These are phyloP conservation scores for Xylaria curta DNA, from an alignment of 495 filamentous ascomycete genomes.

Conservation along the genomic window DNA sequence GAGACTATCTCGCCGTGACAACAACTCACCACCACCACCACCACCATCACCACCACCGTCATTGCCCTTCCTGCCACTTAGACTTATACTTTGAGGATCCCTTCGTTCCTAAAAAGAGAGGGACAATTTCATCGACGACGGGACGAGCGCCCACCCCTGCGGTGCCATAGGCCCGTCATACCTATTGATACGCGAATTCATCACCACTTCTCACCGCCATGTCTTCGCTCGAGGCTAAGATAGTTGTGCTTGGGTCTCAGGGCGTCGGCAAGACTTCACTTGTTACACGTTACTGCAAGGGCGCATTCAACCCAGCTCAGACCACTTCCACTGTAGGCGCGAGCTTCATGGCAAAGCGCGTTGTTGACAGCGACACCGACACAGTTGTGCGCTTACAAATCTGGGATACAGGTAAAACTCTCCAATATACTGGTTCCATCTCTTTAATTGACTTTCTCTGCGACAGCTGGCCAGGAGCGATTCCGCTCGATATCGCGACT, in stretches of 20 bases:
- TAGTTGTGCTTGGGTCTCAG: constrained; percentile 87
- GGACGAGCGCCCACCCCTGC: not conserved
- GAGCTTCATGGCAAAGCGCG: constrained; percentile 91
- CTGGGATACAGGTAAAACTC: constrained; percentile 73
- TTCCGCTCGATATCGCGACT: constrained; percentile 92
- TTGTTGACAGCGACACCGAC: constrained; percentile 81
- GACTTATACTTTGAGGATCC: constrained; percentile 19
- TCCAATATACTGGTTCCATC: not conserved
- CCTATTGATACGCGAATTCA: not conserved
- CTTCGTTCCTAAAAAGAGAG: not conserved
- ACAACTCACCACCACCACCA: not conserved
- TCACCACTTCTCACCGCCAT: constrained; percentile 23
- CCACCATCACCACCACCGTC: not conserved
- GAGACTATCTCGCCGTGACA: constrained; percentile 21
- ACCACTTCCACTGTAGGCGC: constrained; percentile 88
- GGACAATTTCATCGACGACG: not conserved
- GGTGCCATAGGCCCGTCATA: not conserved
- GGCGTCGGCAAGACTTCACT: constrained; percentile 96
- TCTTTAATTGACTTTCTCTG: constrained; percentile 25
- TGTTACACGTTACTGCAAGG: constrained; percentile 84
- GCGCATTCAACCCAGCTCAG: constrained; percentile 72
- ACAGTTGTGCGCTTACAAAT: constrained; percentile 85
- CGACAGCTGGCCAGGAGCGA: constrained; percentile 83
- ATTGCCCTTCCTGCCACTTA: not conserved
- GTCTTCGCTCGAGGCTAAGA: constrained; percentile 86